Percentiles rank a stretch among this genome's conserved stretches.
Conservation (phyloP, 2,329 filamentous ascomycete species). For the Fusarium staphyleae region DNA sequence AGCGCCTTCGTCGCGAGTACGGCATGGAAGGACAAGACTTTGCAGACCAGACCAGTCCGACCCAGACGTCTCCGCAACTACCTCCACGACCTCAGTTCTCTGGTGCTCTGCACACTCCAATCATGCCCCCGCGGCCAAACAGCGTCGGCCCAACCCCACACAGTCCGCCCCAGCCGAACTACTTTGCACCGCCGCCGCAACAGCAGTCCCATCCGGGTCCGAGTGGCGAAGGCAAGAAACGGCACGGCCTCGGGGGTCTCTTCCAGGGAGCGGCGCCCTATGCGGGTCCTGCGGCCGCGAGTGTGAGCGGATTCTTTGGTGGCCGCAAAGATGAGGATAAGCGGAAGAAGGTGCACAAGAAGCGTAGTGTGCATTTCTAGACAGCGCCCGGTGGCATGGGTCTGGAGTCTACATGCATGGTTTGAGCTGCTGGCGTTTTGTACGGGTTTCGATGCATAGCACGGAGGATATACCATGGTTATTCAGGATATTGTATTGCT, state of each 20-base stretch:
- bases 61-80: conserved; percentile 44
- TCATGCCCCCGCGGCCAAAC: conserved; percentile 53
- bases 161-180: conserved; percentile 28
- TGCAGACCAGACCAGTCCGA: conserved; percentile 30
- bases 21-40: conserved; percentile 61
- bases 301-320: conserved; percentile 55
- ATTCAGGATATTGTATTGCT: conserved; percentile 11
- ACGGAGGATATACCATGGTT: conserved; percentile 40
- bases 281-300: conserved; percentile 52
- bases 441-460: conserved; percentile 3
- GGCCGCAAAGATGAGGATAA: conserved; percentile 48
- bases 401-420: neutral
- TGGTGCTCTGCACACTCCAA: conserved; percentile 32
- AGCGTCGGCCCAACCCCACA: conserved; percentile 54
- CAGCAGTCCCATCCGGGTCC: conserved; percentile 31
- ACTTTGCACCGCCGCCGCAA: conserved; percentile 37
- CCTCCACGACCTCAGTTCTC: conserved; percentile 43
- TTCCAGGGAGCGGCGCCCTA: conserved; percentile 43
- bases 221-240: conserved; percentile 34
- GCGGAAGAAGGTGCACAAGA: conserved; percentile 55
- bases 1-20: conserved; percentile 74
- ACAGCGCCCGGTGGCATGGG: neutral
- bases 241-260: conserved; percentile 42
- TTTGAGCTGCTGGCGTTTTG: conserved; percentile 17
- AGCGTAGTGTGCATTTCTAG: conserved; percentile 57